Evolutionary conservation across 495 filamentous ascomycete species (phyloP).

Genomic region (Friedmanniomyces endolithicus): DNA sequence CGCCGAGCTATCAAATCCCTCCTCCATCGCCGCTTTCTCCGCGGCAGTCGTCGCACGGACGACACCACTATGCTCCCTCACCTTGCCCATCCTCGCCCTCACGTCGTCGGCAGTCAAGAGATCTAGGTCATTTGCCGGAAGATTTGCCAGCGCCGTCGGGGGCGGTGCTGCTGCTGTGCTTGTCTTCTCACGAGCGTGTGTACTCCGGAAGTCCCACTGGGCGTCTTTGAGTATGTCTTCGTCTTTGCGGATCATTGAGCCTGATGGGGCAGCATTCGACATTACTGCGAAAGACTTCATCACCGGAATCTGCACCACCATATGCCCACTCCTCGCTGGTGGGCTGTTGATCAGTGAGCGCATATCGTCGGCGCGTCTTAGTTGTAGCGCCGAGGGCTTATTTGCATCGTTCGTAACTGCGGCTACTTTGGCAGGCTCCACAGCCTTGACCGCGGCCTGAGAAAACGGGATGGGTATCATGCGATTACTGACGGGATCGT

Average conservation of each 20-base stretch:
- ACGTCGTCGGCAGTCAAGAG: constrained; percentile 15
- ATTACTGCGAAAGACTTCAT: background rate
- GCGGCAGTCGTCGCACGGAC: background rate
- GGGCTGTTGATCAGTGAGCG: constrained; percentile 4
- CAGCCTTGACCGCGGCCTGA: background rate
- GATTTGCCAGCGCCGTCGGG: constrained; percentile 4
- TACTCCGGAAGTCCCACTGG: background rate
- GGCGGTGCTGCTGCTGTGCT: background rate
- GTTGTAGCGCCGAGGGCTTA: background rate
- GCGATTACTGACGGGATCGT: constrained; percentile 20
- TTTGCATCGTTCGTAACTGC: background rate
- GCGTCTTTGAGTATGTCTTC: background rate
- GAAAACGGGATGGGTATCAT: constrained; percentile 12
- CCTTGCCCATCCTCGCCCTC: constrained; percentile 18
- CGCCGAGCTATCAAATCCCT: background rate
- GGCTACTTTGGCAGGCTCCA: background rate
- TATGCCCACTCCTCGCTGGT: background rate
- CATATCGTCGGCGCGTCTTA: background rate
- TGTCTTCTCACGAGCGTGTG: background rate
- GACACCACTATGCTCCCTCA: background rate
- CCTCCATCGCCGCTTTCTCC: constrained; percentile 6
- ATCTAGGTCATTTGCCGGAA: constrained; percentile 15
- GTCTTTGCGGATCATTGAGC: background rate
- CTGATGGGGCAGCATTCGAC: background rate
- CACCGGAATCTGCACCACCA: constrained; percentile 11